A percentile compares a stretch with the other conserved stretches of the same genome.
Conservation (phyloP, 345 rosid species). For the Linum lewisii region DNA sequence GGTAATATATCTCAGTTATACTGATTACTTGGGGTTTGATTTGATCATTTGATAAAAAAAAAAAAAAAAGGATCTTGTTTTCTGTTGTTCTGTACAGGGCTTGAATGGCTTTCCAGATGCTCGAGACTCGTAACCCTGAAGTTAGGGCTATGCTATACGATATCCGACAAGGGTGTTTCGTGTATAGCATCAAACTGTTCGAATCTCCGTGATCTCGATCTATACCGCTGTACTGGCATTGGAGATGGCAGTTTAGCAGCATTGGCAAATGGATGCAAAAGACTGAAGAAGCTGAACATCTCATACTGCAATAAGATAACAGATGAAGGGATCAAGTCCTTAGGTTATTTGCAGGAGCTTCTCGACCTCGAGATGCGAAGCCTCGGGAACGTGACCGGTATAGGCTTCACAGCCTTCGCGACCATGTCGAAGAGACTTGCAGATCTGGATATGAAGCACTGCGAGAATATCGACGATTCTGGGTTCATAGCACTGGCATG, state of each 20-base stretch:
- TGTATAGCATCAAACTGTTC: slow-evolving; percentile 54
- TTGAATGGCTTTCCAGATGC: slow-evolving; percentile 65
- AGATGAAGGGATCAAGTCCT: slow-evolving; percentile 47
- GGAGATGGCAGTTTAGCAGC: slow-evolving; percentile 74
- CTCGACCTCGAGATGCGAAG: slow-evolving; percentile 64
- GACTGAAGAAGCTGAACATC: slow-evolving; percentile 57
- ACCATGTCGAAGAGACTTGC: slow-evolving; percentile 50
- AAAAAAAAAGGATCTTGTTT: too few relatives aligned
- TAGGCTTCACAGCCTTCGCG: slow-evolving; percentile 52
- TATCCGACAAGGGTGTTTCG: slow-evolving; percentile 63
- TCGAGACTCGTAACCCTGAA: slow-evolving; percentile 49
- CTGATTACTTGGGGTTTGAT: too few relatives aligned
- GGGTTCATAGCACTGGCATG: slow-evolving; percentile 76
- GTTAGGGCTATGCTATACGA: slow-evolving; percentile 60
- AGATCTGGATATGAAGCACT: slow-evolving; percentile 70
- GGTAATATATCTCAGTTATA: slow-evolving; percentile 32
- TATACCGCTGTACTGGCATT: slow-evolving; percentile 63
- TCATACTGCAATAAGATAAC: slow-evolving; percentile 64
- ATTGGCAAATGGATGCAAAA: slow-evolving; percentile 68
- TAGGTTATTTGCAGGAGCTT: slow-evolving; percentile 47
- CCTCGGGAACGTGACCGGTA: slow-evolving; percentile 45
- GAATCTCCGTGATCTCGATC: slow-evolving; percentile 63
- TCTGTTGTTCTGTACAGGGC: slow-evolving; percentile 39
- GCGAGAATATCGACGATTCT: slow-evolving; percentile 54
- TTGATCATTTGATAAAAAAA: background rate